Conservation (phyloP, 352 stramenopile genomes). For the Phytopythium kandeliae region DNA sequence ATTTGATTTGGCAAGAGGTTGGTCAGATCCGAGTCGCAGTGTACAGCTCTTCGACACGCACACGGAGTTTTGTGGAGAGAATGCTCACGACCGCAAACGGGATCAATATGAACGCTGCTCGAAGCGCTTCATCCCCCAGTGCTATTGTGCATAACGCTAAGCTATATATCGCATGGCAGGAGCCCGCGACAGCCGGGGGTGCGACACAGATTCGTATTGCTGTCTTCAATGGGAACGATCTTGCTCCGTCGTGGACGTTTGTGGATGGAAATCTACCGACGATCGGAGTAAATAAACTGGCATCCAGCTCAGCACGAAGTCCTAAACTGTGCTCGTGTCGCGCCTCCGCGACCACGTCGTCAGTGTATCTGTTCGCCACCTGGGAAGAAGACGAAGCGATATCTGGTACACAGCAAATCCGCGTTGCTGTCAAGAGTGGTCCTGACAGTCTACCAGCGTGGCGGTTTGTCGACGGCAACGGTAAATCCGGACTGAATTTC, state of each 20-base stretch:
- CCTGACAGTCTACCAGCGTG: constrained; percentile 32
- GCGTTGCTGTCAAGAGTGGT: constrained; percentile 39
- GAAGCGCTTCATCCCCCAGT: constrained; percentile 27
- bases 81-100: constrained; percentile 17
- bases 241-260: constrained; percentile 40
- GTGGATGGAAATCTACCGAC: constrained; percentile 40
- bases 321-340: constrained; percentile 36
- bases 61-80: constrained; percentile 36
- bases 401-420: constrained; percentile 31
- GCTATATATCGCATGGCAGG: constrained; percentile 58
- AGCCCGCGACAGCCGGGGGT: constrained; percentile 11
- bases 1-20: constrained; percentile 48
- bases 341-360: constrained; percentile 7
- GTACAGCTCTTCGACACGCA: constrained; percentile 17
- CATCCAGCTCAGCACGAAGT: constrained; percentile 22
- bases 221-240: constrained; percentile 42
- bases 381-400: constrained; percentile 46
- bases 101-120: constrained; percentile 39
- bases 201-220: constrained; percentile 45
- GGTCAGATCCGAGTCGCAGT: constrained; percentile 45
- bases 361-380: constrained; percentile 28
- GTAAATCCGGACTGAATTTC: constrained; percentile 32
- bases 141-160: constrained; percentile 26
- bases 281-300: constrained; percentile 37
- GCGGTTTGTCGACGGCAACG: constrained; percentile 49